Conservation (phyloP, 805 yeast species). For the Kodamaea leandrae region DNA sequence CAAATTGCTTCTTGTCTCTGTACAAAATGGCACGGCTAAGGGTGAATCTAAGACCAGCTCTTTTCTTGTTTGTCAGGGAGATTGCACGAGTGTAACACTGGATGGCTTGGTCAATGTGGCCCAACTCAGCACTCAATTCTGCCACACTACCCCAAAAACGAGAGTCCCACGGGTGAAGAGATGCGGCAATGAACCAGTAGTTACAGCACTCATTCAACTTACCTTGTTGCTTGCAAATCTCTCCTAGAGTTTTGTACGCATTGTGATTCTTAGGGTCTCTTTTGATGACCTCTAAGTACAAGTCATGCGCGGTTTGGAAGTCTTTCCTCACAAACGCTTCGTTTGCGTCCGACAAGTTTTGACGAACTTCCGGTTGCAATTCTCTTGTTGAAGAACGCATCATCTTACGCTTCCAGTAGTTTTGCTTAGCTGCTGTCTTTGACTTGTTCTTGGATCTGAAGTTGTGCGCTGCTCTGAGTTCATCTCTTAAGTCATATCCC, state of each 20-base stretch:
- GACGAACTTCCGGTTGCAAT: constrained; percentile 70
- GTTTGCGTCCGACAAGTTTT: constrained; percentile 67
- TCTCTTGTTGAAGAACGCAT: constrained; percentile 38
- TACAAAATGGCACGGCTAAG: constrained; percentile 66
- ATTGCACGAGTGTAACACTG: constrained; percentile 74
- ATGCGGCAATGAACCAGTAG: constrained; percentile 81
- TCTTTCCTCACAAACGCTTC: constrained; percentile 73
- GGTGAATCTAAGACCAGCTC: constrained; percentile 40
- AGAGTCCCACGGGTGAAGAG: constrained; percentile 69
- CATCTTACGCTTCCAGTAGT: constrained; percentile 37
- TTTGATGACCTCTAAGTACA: constrained; percentile 68
- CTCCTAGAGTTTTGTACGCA: constrained; percentile 88
- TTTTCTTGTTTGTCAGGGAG: constrained; percentile 40
- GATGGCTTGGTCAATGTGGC: constrained; percentile 71
- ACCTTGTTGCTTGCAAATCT: constrained; percentile 69
- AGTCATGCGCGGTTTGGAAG: constrained; percentile 54
- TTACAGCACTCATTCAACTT: constrained; percentile 69
- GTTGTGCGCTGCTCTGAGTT: constrained; percentile 65
- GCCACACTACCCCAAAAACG: constrained; percentile 79
- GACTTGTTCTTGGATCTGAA: constrained; percentile 47
- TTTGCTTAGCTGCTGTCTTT: constrained; percentile 15
- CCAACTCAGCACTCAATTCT: constrained; percentile 59
- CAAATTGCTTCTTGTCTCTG: constrained; percentile 60
- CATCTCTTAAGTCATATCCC: constrained; percentile 53
- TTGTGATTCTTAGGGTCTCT: constrained; percentile 74